These are phyloP conservation scores for Remersonia thermophila DNA, from an alignment of 2,329 filamentous ascomycete genomes.

Conservation along the genomic window DNA sequence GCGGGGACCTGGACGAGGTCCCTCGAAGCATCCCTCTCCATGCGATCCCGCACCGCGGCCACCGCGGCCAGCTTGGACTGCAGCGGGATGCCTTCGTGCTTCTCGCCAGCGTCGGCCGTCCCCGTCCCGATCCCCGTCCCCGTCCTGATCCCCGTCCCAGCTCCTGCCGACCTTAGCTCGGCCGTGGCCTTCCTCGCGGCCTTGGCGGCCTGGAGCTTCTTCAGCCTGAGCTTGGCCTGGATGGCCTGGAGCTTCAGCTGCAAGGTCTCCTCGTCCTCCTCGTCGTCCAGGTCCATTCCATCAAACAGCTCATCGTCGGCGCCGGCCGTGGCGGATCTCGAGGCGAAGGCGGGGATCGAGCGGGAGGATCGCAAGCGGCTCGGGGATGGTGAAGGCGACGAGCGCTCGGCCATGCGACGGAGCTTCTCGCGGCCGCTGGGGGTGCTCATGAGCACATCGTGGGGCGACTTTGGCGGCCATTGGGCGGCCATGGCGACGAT, in stretches of 20 bases:
- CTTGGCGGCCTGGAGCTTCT: slow-evolving; percentile 64
- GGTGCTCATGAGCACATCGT: slow-evolving; percentile 52
- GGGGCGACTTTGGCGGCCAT: slow-evolving; percentile 56
- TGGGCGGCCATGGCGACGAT: slow-evolving; percentile 32
- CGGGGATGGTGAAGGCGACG: slow-evolving; percentile 57
- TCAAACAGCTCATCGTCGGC: slow-evolving; percentile 21
- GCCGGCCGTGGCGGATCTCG: slow-evolving; percentile 8
- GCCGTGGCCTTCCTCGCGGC: slow-evolving; percentile 39
- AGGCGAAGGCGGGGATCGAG: slow-evolving; percentile 19
- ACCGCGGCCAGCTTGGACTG: slow-evolving; percentile 17
- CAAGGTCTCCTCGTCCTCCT: slow-evolving; percentile 81
- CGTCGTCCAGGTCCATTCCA: slow-evolving; percentile 37
- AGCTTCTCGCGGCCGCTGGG: slow-evolving; percentile 70
- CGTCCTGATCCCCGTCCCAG: too few species aligned
- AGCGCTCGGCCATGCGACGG: slow-evolving; percentile 51
- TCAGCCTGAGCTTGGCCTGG: slow-evolving; percentile 74
- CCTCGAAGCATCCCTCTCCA: slow-evolving; percentile 22
- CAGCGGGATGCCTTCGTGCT: slow-evolving; percentile 15
- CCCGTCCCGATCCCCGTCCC: slow-evolving; percentile 2
- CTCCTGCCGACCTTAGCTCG: too few species aligned
- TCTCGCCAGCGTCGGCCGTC: slow-evolving; percentile 11
- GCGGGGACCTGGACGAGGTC: slow-evolving; percentile 58
- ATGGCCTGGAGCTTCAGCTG: slow-evolving; percentile 80
- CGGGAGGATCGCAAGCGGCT: slow-evolving; percentile 37
- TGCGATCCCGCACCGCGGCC: slow-evolving; percentile 13